Conservation (phyloP, 1,139 yeast genomes). For the Yamadazyma diddensiae region DNA sequence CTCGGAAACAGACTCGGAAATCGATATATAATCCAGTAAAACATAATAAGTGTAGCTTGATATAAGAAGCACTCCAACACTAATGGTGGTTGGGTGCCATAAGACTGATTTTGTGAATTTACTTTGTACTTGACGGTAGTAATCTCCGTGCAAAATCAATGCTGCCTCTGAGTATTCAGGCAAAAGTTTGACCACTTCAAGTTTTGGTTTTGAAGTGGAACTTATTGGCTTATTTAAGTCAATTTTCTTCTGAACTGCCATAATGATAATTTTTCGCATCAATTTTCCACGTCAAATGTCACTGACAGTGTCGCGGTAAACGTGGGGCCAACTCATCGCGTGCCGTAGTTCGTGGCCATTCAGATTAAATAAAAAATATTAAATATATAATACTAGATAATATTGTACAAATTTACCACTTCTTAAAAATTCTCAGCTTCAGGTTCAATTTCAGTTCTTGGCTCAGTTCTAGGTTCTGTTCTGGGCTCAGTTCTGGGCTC, state of each 20-base stretch:
- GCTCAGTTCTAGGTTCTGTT: constrained; percentile 3
- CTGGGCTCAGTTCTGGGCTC: constrained; percentile 6
- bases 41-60: constrained; percentile 22
- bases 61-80: constrained; percentile 20
- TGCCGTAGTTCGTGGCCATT: neutral
- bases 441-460: neutral
- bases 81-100: constrained; percentile 43
- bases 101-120: constrained; percentile 47
- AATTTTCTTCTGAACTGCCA: constrained; percentile 44
- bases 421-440: too few relatives aligned
- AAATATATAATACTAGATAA: too few relatives aligned
- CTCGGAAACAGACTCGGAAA: constrained; percentile 37
- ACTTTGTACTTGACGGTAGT: constrained; percentile 55
- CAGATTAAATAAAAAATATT: too few relatives aligned
- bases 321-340: constrained; percentile 1
- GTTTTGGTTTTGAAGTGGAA: constrained; percentile 45
- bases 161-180: constrained; percentile 63
- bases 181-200: constrained; percentile 40
- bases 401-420: too few relatives aligned
- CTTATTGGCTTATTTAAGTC: constrained; percentile 55
- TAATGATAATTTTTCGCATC: constrained; percentile 5
- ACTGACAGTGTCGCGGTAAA: neutral
- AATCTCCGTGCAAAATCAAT: constrained; percentile 61
- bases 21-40: constrained; percentile 34
- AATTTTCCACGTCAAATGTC: constrained; percentile 1